A percentile compares a stretch with the other conserved stretches of the same genome.
Evolutionary conservation across 108 stramenopile genomes (phyloP).

Genomic region (Nannochloropsis oceanica): DNA sequence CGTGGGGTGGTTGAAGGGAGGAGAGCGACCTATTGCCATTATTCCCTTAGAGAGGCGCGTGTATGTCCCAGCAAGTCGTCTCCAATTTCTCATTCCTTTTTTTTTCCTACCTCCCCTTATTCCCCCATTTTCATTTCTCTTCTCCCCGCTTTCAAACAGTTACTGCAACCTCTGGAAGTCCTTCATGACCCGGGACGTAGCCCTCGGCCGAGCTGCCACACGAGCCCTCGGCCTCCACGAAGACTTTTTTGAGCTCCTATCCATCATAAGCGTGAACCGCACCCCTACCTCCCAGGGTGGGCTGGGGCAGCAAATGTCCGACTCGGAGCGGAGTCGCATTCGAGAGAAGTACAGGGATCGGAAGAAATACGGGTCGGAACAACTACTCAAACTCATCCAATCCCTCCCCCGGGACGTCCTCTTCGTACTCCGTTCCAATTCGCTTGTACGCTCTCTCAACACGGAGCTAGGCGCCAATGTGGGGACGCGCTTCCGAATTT

Average conservation of each 20-base stretch:
- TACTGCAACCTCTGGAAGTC: conserved; percentile 39
- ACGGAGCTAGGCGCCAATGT: conserved; percentile 15
- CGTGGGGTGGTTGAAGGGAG: neutral
- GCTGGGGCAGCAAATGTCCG: conserved; percentile 26
- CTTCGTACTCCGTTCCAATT: conserved; percentile 39
- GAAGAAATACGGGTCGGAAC: conserved; percentile 5
- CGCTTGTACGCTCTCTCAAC: conserved; percentile 36
- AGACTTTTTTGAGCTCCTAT: neutral
- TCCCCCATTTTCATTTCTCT: neutral
- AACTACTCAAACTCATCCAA: conserved; percentile 31
- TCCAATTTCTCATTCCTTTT: too few species aligned
- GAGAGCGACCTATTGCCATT: too few species aligned
- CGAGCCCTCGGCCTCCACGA: neutral
- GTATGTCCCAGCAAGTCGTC: too few species aligned
- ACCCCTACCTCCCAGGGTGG: neutral
- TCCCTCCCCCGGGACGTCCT: conserved; percentile 36
- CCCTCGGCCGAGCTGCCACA: conserved; percentile 12
- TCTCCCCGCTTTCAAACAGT: neutral
- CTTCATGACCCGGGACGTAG: conserved; percentile 24
- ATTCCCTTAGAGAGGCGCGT: too few species aligned
- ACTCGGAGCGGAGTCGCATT: conserved; percentile 21
- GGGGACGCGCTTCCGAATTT: conserved; percentile 1
- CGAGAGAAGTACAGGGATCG: conserved; percentile 33
- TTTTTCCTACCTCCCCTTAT: too few species aligned
- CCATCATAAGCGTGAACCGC: neutral